Percentiles rank a stretch among this genome's conserved stretches.
Evolutionary conservation across 2,329 filamentous ascomycete species (phyloP).

Genomic region (Tolypocladium guangdongense): DNA sequence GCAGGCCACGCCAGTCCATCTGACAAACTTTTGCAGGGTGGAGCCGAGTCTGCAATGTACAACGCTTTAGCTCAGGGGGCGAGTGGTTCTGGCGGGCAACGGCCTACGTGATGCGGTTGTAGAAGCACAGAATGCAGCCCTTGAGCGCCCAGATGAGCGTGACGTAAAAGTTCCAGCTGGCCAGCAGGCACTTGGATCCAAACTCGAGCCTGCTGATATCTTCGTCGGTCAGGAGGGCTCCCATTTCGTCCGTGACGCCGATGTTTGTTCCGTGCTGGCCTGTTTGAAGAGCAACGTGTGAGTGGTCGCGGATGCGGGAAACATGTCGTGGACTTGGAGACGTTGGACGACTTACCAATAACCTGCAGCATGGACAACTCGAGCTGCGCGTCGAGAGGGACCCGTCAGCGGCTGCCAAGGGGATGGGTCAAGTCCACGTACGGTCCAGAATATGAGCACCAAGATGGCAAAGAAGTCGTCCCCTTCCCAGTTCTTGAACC

Average conservation of each 20-base stretch:
- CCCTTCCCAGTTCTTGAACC: conserved; percentile 25
- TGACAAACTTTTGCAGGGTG: conserved; percentile 25
- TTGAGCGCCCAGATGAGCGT: conserved; percentile 32
- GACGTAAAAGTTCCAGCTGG: conserved; percentile 29
- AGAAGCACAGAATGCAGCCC: conserved; percentile 31
- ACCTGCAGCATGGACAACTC: conserved; percentile 21
- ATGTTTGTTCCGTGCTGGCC: conserved; percentile 27
- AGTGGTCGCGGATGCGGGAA: background rate
- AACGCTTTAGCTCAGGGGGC: too few species aligned
- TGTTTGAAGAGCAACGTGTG: conserved; percentile 5
- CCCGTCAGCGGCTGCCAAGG: background rate
- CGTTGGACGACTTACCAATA: conserved; percentile 14
- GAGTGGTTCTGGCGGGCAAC: too few species aligned
- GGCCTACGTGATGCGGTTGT: conserved; percentile 30
- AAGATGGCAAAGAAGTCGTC: conserved; percentile 30
- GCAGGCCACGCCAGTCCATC: conserved; percentile 19
- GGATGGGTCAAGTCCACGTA: conserved; percentile 6
- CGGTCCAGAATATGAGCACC: conserved; percentile 26
- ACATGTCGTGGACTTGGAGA: background rate
- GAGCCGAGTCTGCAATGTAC: too few species aligned
- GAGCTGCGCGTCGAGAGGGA: conserved; percentile 3
- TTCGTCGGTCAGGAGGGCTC: conserved; percentile 16
- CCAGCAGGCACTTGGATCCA: conserved; percentile 23
- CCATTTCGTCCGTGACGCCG: conserved; percentile 20
- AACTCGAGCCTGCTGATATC: conserved; percentile 17